A percentile compares a stretch with the other conserved stretches of the same genome.
Conservation (phyloP, 2,329 filamentous ascomycete genomes). For the Fusarium irregulare region DNA sequence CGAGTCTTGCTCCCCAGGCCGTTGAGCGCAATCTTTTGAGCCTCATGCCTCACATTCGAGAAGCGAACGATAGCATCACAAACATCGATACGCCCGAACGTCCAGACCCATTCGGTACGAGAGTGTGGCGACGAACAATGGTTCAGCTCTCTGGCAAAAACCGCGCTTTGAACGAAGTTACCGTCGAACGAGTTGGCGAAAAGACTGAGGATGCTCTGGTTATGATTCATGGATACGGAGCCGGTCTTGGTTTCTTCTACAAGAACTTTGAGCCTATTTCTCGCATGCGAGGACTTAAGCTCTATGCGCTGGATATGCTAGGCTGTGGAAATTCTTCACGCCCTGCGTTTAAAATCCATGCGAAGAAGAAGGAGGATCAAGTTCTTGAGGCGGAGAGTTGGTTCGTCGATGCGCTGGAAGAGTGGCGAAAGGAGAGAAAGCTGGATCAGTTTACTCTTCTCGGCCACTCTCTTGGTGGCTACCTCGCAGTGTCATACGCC, state of each 20-base stretch:
- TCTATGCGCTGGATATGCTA: slow-evolving; percentile 94
- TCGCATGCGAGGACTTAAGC: slow-evolving; percentile 81
- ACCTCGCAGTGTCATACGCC: slow-evolving; percentile 94
- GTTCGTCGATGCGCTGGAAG: slow-evolving; percentile 96
- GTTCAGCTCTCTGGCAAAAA: slow-evolving; percentile 87
- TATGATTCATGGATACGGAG: slow-evolving; percentile 96
- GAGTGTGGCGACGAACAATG: slow-evolving; percentile 87
- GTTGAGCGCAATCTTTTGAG: slow-evolving; percentile 91
- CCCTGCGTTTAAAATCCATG: slow-evolving; percentile 84
- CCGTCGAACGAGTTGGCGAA: slow-evolving; percentile 85
- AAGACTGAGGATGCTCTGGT: slow-evolving; percentile 86
- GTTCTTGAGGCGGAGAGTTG: slow-evolving; percentile 91
- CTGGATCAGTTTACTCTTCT: slow-evolving; percentile 94
- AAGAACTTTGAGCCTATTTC: slow-evolving; percentile 94
- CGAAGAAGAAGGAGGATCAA: slow-evolving; percentile 82
- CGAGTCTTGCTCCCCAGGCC: slow-evolving; percentile 79
- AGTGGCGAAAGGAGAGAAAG: slow-evolving; percentile 89
- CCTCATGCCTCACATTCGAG: slow-evolving; percentile 83
- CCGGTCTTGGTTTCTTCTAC: slow-evolving; percentile 97
- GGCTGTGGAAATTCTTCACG: slow-evolving; percentile 92
- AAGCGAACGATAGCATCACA: slow-evolving; percentile 76
- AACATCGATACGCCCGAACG: slow-evolving; percentile 56
- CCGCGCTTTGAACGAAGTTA: slow-evolving; percentile 91
- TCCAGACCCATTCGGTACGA: slow-evolving; percentile 83
- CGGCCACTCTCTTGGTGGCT: slow-evolving; percentile 93